A percentile compares a stretch with the other conserved stretches of the same genome.
phyloP scores from a whole-genome alignment of 164 flowering plant species.

The Vitis rotundifolia region DNA sequence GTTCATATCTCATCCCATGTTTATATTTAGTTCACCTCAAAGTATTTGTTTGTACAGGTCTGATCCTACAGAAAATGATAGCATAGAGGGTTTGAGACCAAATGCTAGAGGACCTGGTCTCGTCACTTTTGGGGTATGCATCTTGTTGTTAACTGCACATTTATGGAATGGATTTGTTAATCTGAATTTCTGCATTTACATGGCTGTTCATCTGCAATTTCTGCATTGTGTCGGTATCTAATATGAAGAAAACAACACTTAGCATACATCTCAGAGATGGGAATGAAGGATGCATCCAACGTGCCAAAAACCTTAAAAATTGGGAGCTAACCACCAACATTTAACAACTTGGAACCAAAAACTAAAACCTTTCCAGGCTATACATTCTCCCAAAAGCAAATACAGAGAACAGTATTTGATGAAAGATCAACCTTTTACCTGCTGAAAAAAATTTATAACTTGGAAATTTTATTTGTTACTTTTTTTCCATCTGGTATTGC shows the following conservation, averaged over 20 bases:
- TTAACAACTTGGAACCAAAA: too few species aligned
- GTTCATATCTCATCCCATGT: background rate
- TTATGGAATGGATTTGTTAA: background rate
- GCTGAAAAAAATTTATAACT: too few species aligned
- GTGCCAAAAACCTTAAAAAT: background rate
- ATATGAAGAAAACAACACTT: background rate
- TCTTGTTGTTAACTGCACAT: background rate
- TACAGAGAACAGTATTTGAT: too few species aligned
- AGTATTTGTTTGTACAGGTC: constrained; percentile 59
- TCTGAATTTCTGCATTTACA: background rate
- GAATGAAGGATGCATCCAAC: background rate
- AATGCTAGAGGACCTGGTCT: constrained; percentile 99
- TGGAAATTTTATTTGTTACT: too few species aligned
- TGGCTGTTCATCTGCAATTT: background rate
- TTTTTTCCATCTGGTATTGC: too few species aligned
- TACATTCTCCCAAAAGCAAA: too few species aligned
- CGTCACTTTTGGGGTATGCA: constrained; percentile 92
- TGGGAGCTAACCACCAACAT: background rate
- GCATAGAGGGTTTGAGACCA: constrained; percentile 95
- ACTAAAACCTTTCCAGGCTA: too few species aligned
- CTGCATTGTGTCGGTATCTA: background rate
- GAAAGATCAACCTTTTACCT: too few species aligned
- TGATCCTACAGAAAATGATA: constrained; percentile 98
- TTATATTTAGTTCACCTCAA: background rate
- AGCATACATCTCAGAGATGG: background rate